A percentile compares a stretch with the other conserved stretches of the same genome.
These are phyloP conservation scores for Solanum medicagineum DNA, from an alignment of 257 asterid genomes.

Conservation along the genomic window DNA sequence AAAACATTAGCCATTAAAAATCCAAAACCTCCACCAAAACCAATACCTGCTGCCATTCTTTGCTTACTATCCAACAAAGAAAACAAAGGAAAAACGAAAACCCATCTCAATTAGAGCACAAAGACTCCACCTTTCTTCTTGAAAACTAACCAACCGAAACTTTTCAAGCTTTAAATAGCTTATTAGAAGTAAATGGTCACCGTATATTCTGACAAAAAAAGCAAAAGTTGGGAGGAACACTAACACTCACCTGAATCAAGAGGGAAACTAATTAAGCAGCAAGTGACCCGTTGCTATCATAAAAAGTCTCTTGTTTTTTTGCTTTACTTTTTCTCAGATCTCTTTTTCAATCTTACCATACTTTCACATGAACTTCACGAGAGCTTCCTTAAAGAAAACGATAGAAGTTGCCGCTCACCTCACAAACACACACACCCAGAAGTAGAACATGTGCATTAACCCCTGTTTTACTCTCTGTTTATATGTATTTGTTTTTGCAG, in stretches of 20 bases:
- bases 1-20: slow-evolving; percentile 1
- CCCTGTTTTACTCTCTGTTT: neutral
- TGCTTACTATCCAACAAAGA: neutral
- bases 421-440: neutral
- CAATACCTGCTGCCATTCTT: neutral
- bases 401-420: neutral
- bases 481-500: neutral
- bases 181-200: neutral
- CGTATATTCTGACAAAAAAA: slow-evolving; percentile 6
- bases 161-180: neutral
- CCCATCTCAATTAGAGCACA: slow-evolving; percentile 1
- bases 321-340: slow-evolving; percentile 39
- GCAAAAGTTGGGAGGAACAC: slow-evolving; percentile 5
- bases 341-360: slow-evolving; percentile 18
- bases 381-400: slow-evolving; percentile 14
- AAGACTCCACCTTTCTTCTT: slow-evolving; percentile 6
- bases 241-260: slow-evolving; percentile 51
- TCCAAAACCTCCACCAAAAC: neutral
- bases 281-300: slow-evolving; percentile 56
- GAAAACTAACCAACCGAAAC: neutral
- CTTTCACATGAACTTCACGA: slow-evolving; percentile 50
- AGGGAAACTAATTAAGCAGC: slow-evolving; percentile 33
- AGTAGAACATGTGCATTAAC: neutral
- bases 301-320: neutral
- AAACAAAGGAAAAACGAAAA: slow-evolving; percentile 6